A percentile compares a stretch with the other conserved stretches of the same genome.
Conservation (phyloP, 2,329 filamentous ascomycete species). For the Penicillium hesseltinei region DNA sequence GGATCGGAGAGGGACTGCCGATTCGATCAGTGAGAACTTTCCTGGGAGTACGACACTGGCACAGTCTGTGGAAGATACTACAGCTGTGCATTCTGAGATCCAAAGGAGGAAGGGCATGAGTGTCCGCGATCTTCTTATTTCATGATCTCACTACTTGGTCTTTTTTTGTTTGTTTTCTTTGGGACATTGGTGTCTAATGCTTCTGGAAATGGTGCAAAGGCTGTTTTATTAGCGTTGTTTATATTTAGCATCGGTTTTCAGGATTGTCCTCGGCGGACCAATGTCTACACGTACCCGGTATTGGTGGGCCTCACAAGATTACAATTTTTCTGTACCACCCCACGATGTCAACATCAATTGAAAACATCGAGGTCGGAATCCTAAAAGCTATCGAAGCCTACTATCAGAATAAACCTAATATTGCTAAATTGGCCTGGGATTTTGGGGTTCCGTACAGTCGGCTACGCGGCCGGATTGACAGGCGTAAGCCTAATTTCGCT, state of each 20-base stretch:
- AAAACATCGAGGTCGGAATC: too few relatives aligned
- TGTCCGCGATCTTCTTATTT: slow-evolving; percentile 55
- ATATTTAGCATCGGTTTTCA: neutral
- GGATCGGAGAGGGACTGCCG: slow-evolving; percentile 60
- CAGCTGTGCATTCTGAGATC: slow-evolving; percentile 12
- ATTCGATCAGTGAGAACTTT: slow-evolving; percentile 30
- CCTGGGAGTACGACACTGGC: neutral
- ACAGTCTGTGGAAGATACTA: slow-evolving; percentile 6
- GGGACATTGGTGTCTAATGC: neutral
- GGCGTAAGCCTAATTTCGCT: too few relatives aligned
- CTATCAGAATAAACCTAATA: too few relatives aligned
- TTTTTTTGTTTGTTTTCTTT: slow-evolving; percentile 5
- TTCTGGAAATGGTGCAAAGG: neutral
- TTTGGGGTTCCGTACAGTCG: too few relatives aligned
- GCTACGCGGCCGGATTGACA: too few relatives aligned
- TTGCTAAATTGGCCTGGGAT: too few relatives aligned
- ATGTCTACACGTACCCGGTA: neutral
- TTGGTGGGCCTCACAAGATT: too few relatives aligned
- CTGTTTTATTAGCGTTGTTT: neutral
- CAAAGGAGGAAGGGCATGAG: slow-evolving; percentile 51
- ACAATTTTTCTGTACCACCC: too few relatives aligned
- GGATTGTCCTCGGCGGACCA: neutral
- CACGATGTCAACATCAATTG: too few relatives aligned
- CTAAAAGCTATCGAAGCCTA: too few relatives aligned
- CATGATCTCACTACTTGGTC: slow-evolving; percentile 29